Conservation (phyloP, 345 rosid genomes). For the Garcia nutans region DNA sequence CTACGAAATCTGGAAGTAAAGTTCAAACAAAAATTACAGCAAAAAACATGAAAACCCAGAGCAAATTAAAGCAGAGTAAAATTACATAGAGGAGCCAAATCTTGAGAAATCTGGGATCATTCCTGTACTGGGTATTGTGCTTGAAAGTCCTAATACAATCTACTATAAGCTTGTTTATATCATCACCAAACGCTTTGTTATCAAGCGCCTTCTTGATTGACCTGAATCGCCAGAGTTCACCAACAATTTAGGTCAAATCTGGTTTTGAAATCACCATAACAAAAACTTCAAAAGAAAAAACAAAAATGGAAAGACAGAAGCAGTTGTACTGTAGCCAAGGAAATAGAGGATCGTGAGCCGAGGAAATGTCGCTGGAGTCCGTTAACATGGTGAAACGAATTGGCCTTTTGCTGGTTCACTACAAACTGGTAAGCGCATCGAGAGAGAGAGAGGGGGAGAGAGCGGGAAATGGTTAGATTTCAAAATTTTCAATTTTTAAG, state of each 20-base stretch:
- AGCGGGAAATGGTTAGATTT: conserved; percentile 20
- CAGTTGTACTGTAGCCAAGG: conserved; percentile 59
- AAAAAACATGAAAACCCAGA: too few relatives aligned
- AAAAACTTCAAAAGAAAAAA: background rate
- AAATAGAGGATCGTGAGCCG: conserved; percentile 47
- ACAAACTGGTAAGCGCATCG: background rate
- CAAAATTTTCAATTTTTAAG: conserved; percentile 24
- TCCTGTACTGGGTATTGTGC: conserved; percentile 52
- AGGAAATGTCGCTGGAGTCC: conserved; percentile 18
- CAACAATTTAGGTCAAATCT: background rate
- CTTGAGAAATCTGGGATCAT: conserved; percentile 89
- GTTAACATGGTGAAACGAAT: conserved; percentile 29
- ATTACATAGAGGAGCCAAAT: conserved; percentile 85
- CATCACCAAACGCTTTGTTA: conserved; percentile 21
- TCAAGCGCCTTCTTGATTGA: conserved; percentile 47
- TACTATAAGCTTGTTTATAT: conserved; percentile 44
- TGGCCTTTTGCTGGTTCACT: conserved; percentile 15
- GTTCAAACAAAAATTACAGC: background rate
- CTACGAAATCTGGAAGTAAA: background rate
- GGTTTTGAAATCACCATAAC: too few relatives aligned
- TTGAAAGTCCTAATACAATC: conserved; percentile 59
- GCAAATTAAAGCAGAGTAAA: too few relatives aligned
- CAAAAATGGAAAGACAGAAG: background rate
- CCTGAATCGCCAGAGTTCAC: conserved; percentile 39
- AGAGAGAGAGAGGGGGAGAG: conserved; percentile 6